Conservation (phyloP, 129 eudicot genomes). For the Helianthus tuberosus region DNA sequence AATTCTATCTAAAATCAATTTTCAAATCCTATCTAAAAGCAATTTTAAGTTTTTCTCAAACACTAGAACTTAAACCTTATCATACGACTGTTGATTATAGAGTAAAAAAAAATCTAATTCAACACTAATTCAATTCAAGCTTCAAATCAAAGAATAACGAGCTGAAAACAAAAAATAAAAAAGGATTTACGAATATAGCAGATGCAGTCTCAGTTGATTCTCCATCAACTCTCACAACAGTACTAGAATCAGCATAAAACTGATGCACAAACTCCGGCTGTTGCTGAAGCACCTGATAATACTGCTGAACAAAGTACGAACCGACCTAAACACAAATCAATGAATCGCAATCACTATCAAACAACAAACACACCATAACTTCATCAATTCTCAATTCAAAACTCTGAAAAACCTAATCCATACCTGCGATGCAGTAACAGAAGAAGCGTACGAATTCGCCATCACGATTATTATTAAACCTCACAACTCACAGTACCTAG, state of each 20-base stretch:
- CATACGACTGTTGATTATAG: neutral
- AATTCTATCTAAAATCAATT: too few relatives aligned
- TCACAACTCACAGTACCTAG: neutral
- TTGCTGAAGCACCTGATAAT: constrained; percentile 69
- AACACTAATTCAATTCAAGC: constrained; percentile 3
- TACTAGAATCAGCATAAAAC: constrained; percentile 70
- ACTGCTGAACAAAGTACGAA: constrained; percentile 82
- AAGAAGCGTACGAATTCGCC: constrained; percentile 72
- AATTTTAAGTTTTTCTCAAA: neutral
- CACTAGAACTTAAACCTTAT: neutral
- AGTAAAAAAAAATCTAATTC: neutral
- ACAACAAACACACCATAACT: neutral
- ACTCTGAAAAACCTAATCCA: neutral
- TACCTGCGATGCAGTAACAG: constrained; percentile 76
- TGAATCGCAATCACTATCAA: neutral
- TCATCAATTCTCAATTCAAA: too few relatives aligned
- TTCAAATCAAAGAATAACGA: neutral
- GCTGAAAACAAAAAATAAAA: neutral
- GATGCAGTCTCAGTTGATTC: constrained; percentile 59
- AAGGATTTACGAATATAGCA: constrained; percentile 51
- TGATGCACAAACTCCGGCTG: constrained; percentile 75
- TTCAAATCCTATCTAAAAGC: too few relatives aligned
- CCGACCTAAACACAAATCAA: constrained; percentile 60
- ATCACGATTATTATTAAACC: constrained; percentile 36
- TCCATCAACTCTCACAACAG: constrained; percentile 72